Base-by-base conservation (phyloP, 768 basidiomycete genomes). In the Termitomyces sp. region DNA sequence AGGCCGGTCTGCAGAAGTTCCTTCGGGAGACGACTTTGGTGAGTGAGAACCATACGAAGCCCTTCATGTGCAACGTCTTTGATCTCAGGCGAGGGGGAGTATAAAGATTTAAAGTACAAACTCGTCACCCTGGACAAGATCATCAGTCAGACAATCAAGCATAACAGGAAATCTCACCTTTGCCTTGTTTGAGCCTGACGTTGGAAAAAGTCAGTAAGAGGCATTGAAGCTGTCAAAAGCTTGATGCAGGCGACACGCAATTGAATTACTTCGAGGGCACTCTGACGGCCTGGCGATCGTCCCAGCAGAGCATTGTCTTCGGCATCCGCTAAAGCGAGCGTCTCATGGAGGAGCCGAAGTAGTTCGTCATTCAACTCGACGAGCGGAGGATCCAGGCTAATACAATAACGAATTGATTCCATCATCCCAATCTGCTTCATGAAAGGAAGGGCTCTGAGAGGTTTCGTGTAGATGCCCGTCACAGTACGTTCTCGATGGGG, bases 91-190 rank as follows among this genome's bases (percentile, higher is more conserved):
- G 89, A 91, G 20, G 88, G 83, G 7, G 96, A 96, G 74, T 99
- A 99, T 37, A 99, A 83, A 11, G 96, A 95, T 76, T 99, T 98
- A 83, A 99, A 99, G 76, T 98, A 98, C 25, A 98, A 92, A 40
- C 91, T 83, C 17, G 95, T 96, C 11, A 98, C 94, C 67, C 96
- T 96, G 65, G 14, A n/a, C 29, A 59, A 6, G 37, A 56, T 62
- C 38, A 60, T 52, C 31, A 31, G 51, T 14, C 17, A 5, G 25
- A 32, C 46, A 12, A 58, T 38, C 43, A 48, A 34, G 6, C 56
- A 20, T 40, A 29, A 59, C 20, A 54, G 14, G 37, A 36, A 25
- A 25, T 66, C 77, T 65, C 71, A 95, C 95, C 88, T 88, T 70
- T 94, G 90, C 10, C 97, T 86, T 2, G 92, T 92, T 69, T 87